These are phyloP conservation scores for Sclerotinia nivalis DNA, from an alignment of 2,329 filamentous ascomycete species.

Conservation along the genomic window DNA sequence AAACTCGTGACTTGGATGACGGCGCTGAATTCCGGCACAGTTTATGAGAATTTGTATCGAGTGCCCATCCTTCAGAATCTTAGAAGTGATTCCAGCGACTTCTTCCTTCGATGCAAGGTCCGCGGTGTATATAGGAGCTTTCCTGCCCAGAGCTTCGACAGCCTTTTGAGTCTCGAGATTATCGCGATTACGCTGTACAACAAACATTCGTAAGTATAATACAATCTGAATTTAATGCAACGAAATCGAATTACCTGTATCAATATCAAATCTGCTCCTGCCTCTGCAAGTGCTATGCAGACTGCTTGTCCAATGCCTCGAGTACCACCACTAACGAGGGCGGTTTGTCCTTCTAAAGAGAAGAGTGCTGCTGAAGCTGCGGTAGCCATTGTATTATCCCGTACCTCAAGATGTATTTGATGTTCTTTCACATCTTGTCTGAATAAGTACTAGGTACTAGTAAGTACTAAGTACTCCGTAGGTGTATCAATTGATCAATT, in stretches of 20 bases:
- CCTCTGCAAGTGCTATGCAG: conserved; percentile 44
- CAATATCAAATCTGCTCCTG: conserved; percentile 45
- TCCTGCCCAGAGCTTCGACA: conserved; percentile 66
- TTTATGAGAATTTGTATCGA: conserved; percentile 49
- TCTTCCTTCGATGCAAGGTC: conserved; percentile 65
- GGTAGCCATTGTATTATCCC: conserved; percentile 30
- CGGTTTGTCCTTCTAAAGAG: conserved; percentile 43
- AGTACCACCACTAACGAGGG: conserved; percentile 44
- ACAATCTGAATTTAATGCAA: not conserved
- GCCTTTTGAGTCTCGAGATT: conserved; percentile 55
- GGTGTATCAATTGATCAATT: not conserved
- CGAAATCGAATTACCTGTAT: conserved; percentile 41
- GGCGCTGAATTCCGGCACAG: conserved; percentile 47
- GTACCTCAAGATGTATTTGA: not conserved
- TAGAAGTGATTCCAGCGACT: conserved; percentile 61
- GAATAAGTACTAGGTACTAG: not conserved
- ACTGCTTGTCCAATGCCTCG: conserved; percentile 45
- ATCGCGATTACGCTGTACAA: conserved; percentile 36
- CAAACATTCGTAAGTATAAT: not conserved
- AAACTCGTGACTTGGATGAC: conserved; percentile 44
- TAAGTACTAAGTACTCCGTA: not conserved
- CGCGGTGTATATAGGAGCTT: conserved; percentile 65
- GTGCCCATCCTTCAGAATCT: conserved; percentile 54
- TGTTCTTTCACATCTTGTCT: conserved; percentile 11
- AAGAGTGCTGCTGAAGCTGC: conserved; percentile 37